Percentiles rank a stretch among this genome's conserved stretches.
These are phyloP conservation scores for Chrysanthemum lavandulifolium DNA, from an alignment of 129 eudicot genomes.

Conservation along the genomic window DNA sequence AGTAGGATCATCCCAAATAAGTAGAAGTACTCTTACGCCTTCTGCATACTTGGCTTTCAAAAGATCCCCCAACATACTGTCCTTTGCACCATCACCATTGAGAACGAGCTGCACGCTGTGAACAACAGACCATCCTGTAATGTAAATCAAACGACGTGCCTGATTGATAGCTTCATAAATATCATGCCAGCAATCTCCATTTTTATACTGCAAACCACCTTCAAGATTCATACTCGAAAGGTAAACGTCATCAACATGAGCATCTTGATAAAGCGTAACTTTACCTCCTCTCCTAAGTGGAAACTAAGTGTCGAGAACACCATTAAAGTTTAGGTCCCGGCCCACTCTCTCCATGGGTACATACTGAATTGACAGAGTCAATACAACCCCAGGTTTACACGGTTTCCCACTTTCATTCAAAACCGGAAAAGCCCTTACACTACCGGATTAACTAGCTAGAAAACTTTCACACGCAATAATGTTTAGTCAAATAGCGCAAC, in stretches of 20 bases:
- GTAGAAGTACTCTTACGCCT: constrained; percentile 87
- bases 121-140: constrained; percentile 44
- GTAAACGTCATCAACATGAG: constrained; percentile 41
- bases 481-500: too few species aligned
- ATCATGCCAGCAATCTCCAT: constrained; percentile 48
- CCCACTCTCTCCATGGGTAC: constrained; percentile 28
- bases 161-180: constrained; percentile 39
- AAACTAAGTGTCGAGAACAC: constrained; percentile 43
- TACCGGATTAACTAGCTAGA: too few species aligned
- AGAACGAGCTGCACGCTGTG: constrained; percentile 43
- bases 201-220: constrained; percentile 29
- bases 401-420: constrained; percentile 33
- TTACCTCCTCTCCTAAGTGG: constrained; percentile 46
- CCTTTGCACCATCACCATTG: constrained; percentile 31
- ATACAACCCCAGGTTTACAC: constrained; percentile 30
- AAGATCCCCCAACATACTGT: constrained; percentile 40
- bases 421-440: constrained; percentile 40
- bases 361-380: constrained; percentile 38
- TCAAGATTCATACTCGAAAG: constrained; percentile 34
- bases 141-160: constrained; percentile 40
- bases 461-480: too few species aligned
- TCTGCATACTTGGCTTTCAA: constrained; percentile 75
- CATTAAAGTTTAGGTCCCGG: constrained; percentile 17
- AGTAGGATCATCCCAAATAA: constrained; percentile 93
- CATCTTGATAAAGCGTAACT: constrained; percentile 53